phyloP scores from a whole-genome alignment of 1,284 basidiomycete species.

The Macrocystidia cucumis region DNA sequence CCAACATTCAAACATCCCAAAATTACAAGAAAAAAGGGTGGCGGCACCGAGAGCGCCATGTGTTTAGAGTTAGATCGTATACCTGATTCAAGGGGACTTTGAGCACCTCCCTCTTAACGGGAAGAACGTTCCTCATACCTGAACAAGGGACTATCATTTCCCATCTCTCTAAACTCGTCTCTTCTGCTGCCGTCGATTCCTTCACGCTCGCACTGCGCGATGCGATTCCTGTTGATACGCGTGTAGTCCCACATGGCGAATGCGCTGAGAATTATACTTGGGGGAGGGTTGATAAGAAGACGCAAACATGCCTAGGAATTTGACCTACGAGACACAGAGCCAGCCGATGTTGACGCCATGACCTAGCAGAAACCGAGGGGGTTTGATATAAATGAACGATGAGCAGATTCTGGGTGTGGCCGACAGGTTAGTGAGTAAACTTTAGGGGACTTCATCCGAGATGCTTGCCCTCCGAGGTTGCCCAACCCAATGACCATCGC shows the following conservation, averaged over 20 bases:
- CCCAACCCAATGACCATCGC: conserved; percentile 48
- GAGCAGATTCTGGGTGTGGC: conserved; percentile 15
- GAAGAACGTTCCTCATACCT: conserved; percentile 26
- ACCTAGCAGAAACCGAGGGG: conserved; percentile 40
- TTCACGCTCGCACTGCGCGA: conserved; percentile 26
- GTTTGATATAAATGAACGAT: conserved; percentile 24
- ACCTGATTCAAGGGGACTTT: too few relatives aligned
- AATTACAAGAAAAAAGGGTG: too few relatives aligned
- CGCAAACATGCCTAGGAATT: conserved; percentile 10
- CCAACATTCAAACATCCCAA: too few relatives aligned
- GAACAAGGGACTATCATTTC: conserved; percentile 41
- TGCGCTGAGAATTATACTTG: conserved; percentile 14
- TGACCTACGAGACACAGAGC: conserved; percentile 28
- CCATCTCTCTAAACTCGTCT: conserved; percentile 32
- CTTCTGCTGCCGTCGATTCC: conserved; percentile 27
- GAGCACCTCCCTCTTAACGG: too few relatives aligned
- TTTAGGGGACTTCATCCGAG: background rate
- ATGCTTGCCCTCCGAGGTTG: conserved; percentile 41
- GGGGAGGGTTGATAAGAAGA: conserved; percentile 11
- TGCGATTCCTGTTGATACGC: conserved; percentile 31
- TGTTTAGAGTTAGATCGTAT: too few relatives aligned
- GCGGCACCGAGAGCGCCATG: too few relatives aligned
- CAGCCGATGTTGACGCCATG: conserved; percentile 44
- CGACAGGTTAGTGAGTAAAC: too few relatives aligned
- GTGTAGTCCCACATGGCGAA: conserved; percentile 22